Conservation (phyloP, 257 asterid genomes). For the Catharanthus roseus region DNA sequence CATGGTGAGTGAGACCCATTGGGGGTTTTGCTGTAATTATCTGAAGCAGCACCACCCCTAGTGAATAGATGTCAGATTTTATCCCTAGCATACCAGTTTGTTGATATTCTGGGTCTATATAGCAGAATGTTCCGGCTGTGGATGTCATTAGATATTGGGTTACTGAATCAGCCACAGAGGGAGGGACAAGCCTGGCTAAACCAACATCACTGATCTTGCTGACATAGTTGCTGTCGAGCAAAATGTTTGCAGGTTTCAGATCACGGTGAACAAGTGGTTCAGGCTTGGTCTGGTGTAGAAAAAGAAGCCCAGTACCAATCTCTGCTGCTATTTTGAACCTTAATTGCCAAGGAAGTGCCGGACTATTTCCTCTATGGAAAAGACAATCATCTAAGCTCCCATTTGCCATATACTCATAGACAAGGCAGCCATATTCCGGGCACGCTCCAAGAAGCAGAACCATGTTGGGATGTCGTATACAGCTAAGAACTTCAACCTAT, state of each 20-base stretch:
- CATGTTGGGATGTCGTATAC: constrained; percentile 95
- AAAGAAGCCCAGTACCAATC: constrained; percentile 77
- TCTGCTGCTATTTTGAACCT: constrained; percentile 89
- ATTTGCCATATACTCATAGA: constrained; percentile 85
- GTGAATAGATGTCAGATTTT: constrained; percentile 79
- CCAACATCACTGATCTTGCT: constrained; percentile 96
- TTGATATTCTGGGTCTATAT: constrained; percentile 90
- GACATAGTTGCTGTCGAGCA: constrained; percentile 80
- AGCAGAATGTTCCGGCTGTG: constrained; percentile 91
- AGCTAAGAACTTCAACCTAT: constrained; percentile 88
- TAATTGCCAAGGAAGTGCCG: constrained; percentile 74
- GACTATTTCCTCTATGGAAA: constrained; percentile 55
- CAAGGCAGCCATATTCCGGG: constrained; percentile 92
- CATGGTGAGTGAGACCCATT: constrained; percentile 84
- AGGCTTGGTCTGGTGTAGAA: constrained; percentile 93
- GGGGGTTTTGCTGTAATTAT: constrained; percentile 76
- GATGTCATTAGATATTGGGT: constrained; percentile 94
- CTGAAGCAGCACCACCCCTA: constrained; percentile 83
- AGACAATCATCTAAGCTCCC: constrained; percentile 90
- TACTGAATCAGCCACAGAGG: constrained; percentile 77
- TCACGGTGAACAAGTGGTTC: constrained; percentile 93
- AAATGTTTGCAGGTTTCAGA: constrained; percentile 77
- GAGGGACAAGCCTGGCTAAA: constrained; percentile 88
- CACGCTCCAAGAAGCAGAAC: constrained; percentile 97
- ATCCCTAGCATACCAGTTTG: constrained; percentile 88